Evolutionary conservation across 2,329 filamentous ascomycete genomes (phyloP).

Genomic region (Anisogramma anomala): DNA sequence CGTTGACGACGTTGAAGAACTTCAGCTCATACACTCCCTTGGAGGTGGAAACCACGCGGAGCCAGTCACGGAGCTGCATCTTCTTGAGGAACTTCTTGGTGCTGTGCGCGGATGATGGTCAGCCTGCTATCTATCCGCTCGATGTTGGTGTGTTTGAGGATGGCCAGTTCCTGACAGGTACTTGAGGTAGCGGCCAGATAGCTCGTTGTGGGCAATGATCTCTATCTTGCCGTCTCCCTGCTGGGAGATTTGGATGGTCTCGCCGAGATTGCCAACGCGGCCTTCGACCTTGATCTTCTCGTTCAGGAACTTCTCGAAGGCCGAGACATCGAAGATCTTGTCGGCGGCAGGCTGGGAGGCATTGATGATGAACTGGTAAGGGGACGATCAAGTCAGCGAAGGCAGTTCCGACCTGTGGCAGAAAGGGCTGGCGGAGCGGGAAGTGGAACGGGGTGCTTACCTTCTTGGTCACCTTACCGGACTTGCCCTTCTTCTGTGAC

Average conservation of each 20-base stretch:
- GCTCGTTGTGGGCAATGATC: conserved; percentile 92
- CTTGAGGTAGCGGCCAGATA: conserved; percentile 98
- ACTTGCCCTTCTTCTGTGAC: conserved; percentile 56
- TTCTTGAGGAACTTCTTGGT: conserved; percentile 99
- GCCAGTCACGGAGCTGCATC: conserved; percentile 99
- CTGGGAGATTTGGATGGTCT: conserved; percentile 81
- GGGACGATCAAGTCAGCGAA: neutral
- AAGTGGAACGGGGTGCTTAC: conserved; percentile 32
- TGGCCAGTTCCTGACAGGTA: conserved; percentile 88
- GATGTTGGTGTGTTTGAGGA: neutral
- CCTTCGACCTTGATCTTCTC: conserved; percentile 99
- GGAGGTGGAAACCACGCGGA: conserved; percentile 94
- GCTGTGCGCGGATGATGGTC: conserved; percentile 35
- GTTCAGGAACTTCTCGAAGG: conserved; percentile 99
- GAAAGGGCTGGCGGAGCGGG: neutral
- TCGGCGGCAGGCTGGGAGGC: conserved; percentile 94
- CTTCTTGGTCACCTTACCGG: conserved; percentile 74
- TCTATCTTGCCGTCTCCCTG: conserved; percentile 94
- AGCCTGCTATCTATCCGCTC: neutral
- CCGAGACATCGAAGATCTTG: conserved; percentile 99
- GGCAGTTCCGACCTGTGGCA: neutral
- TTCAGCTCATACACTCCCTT: conserved; percentile 99
- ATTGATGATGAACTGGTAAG: conserved; percentile 88
- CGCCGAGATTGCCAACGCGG: conserved; percentile 95
- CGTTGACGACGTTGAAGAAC: conserved; percentile 99